A percentile compares a stretch with the other conserved stretches of the same genome.
Evolutionary conservation across 805 yeast genomes (phyloP).

Genomic region (Kazachstania viticola): DNA sequence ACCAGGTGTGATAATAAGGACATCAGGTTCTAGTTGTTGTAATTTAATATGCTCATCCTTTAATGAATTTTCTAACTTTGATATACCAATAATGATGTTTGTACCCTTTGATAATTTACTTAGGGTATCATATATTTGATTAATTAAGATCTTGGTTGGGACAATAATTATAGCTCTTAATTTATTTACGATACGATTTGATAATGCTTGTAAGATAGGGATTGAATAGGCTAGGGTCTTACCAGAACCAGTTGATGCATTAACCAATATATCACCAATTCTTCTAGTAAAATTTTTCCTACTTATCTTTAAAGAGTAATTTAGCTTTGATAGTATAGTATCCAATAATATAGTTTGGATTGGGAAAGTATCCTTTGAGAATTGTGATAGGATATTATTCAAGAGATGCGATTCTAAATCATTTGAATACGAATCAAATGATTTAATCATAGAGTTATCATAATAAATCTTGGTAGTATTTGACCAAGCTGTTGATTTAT

Average conservation of each 20-base stretch:
- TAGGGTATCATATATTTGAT: constrained; percentile 66
- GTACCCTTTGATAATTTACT: constrained; percentile 54
- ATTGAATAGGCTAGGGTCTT: constrained; percentile 82
- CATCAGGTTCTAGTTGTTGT: constrained; percentile 42
- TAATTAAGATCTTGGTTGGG: constrained; percentile 81
- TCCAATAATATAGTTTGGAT: constrained; percentile 24
- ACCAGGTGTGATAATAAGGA: constrained; percentile 66
- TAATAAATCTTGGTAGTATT: constrained; percentile 20
- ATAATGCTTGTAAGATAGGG: constrained; percentile 66
- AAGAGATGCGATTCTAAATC: constrained; percentile 23
- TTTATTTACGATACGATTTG: constrained; percentile 53
- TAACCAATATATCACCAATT: constrained; percentile 71
- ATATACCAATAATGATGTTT: constrained; percentile 38
- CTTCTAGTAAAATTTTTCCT: constrained; percentile 37
- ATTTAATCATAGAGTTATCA: constrained; percentile 17
- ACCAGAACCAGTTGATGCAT: constrained; percentile 94
- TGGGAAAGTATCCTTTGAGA: constrained; percentile 22
- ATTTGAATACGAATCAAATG: constrained; percentile 11
- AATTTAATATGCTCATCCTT: constrained; percentile 52
- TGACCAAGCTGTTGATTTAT: constrained; percentile 29
- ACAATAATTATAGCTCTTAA: constrained; percentile 68
- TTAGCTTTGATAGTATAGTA: constrained; percentile 17
- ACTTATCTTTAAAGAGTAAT: constrained; percentile 14
- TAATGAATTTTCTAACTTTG: constrained; percentile 47
- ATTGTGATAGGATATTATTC: constrained; percentile 19